Conservation (phyloP, 257 asterid species). For the Fraxinus cuspidata region DNA sequence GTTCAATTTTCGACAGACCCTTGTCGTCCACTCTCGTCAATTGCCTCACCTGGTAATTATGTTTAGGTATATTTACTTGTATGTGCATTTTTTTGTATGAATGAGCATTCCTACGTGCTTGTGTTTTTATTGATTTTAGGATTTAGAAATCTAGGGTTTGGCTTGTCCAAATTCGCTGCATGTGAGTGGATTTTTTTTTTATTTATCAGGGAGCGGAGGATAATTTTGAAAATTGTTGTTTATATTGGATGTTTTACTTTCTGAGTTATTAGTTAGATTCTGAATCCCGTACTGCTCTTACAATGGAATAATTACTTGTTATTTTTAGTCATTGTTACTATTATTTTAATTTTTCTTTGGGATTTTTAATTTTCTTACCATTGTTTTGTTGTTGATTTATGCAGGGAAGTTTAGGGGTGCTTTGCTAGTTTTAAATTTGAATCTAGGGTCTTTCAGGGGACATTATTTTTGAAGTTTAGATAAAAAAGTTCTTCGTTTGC, state of each 20-base stretch:
- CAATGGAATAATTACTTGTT: background rate
- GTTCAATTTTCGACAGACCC: constrained; percentile 37
- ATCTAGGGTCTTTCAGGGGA: background rate
- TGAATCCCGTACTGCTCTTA: constrained; percentile 1
- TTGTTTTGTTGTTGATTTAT: background rate
- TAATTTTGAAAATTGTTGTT: constrained; percentile 5
- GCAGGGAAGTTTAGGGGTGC: background rate
- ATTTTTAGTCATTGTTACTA: background rate
- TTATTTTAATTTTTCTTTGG: too few relatives aligned
- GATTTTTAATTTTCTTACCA: too few relatives aligned
- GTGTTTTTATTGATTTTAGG: constrained; percentile 8
- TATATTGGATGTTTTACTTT: constrained; percentile 4
- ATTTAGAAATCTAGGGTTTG: constrained; percentile 17
- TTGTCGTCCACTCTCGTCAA: constrained; percentile 22
- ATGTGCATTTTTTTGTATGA: background rate
- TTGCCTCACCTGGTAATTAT: constrained; percentile 27
- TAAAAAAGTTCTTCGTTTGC: constrained; percentile 4
- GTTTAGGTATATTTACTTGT: background rate
- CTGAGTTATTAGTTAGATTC: constrained; percentile 18
- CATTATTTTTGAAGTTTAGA: constrained; percentile 6
- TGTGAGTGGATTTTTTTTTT: constrained; percentile 11
- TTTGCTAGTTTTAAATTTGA: background rate
- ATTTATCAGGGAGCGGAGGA: background rate
- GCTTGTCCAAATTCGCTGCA: background rate
- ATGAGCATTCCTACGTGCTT: background rate